A percentile compares a stretch with the other conserved stretches of the same genome.
phyloP scores from a whole-genome alignment of 257 asterid genomes.

The Nicotiana paniculata region DNA sequence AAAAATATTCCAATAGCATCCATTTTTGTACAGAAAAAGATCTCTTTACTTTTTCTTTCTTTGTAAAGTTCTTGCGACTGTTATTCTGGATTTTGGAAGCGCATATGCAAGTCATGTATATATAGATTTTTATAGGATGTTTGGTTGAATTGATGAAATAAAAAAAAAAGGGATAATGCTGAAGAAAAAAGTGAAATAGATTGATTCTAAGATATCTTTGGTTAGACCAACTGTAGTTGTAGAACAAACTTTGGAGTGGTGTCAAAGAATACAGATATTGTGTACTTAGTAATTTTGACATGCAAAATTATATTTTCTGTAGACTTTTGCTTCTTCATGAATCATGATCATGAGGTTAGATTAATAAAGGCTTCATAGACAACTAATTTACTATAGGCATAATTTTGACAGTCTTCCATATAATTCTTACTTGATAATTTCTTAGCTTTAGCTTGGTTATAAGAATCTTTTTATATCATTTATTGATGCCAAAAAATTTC shows the following conservation, averaged over 20 bases:
- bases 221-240: conserved; percentile 20
- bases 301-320: too few species aligned
- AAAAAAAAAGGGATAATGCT: neutral
- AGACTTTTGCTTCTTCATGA: too few species aligned
- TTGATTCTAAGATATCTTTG: neutral
- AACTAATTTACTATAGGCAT: too few species aligned
- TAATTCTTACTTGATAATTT: too few species aligned
- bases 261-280: neutral
- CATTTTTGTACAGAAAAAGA: conserved; percentile 9
- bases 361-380: too few species aligned
- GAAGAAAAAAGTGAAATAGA: neutral
- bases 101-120: neutral
- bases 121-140: conserved; percentile 11
- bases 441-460: too few species aligned
- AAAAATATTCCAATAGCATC: conserved; percentile 12
- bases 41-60: neutral
- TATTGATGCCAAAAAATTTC: too few species aligned
- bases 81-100: neutral
- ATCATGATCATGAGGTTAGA: too few species aligned
- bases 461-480: too few species aligned
- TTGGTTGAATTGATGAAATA: conserved; percentile 14
- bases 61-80: neutral
- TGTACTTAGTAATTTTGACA: too few species aligned
- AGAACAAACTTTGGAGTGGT: conserved; percentile 2
- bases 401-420: too few species aligned